Evolutionary conservation across 2,329 filamentous ascomycete genomes (phyloP).

Genomic region (Aspergillus caelatus): DNA sequence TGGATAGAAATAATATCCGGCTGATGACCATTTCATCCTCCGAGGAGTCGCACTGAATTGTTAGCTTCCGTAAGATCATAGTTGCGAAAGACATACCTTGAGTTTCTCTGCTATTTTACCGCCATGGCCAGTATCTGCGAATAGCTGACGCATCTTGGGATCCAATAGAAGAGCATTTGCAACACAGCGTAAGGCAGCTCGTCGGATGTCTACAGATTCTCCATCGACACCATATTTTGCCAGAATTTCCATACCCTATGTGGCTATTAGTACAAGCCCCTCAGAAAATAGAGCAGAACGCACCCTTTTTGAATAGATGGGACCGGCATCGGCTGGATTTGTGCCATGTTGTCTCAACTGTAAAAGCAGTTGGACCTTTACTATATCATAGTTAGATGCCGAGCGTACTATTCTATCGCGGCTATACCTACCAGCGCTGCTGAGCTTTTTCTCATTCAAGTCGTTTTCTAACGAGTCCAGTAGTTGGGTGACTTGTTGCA

Average conservation of each 20-base stretch:
- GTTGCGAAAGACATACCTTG: conserved; percentile 48
- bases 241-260: conserved; percentile 74
- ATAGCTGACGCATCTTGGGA: conserved; percentile 67
- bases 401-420: neutral
- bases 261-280: conserved; percentile 13
- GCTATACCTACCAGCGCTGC: conserved; percentile 56
- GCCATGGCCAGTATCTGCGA: conserved; percentile 71
- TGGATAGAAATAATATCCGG: conserved; percentile 78
- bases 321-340: conserved; percentile 70
- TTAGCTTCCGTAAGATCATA: conserved; percentile 7
- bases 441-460: conserved; percentile 61
- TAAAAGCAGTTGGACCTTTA: conserved; percentile 49
- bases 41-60: conserved; percentile 61
- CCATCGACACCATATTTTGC: conserved; percentile 73
- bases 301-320: conserved; percentile 82
- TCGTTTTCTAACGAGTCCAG: conserved; percentile 66
- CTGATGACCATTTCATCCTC: conserved; percentile 86
- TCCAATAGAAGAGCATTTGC: conserved; percentile 81
- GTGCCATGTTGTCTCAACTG: conserved; percentile 79
- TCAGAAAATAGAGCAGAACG: neutral
- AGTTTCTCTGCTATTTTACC: conserved; percentile 70
- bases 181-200: conserved; percentile 77
- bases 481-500: conserved; percentile 67
- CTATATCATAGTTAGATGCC: conserved; percentile 24
- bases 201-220: conserved; percentile 63